Percentiles rank a stretch among this genome's conserved stretches.
phyloP scores from a whole-genome alignment of 2,329 filamentous ascomycete species.

The Sporothrix curviconia region DNA sequence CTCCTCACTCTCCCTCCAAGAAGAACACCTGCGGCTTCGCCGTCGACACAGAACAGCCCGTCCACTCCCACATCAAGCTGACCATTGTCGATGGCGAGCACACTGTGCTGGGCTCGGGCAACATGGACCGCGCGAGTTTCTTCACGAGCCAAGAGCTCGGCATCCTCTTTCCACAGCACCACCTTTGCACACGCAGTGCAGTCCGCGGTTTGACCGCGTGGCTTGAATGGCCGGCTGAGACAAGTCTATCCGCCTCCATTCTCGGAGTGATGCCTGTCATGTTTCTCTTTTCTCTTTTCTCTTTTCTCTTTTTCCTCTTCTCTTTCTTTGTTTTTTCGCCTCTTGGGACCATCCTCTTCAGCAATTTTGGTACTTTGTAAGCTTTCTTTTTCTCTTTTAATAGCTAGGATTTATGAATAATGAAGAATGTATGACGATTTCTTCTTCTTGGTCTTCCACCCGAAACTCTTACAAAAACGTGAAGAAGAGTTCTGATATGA shows the following conservation, averaged over 20 bases:
- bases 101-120: constrained; percentile 69
- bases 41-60: constrained; percentile 48
- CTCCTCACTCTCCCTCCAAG: neutral
- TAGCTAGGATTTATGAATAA: neutral
- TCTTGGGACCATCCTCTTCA: no score
- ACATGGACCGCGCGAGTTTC: constrained; percentile 81
- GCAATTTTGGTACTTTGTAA: neutral
- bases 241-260: neutral
- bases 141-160: constrained; percentile 81
- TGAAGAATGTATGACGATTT: no score
- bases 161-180: constrained; percentile 45
- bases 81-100: constrained; percentile 64
- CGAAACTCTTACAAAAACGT: no score
- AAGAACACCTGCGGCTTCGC: constrained; percentile 13
- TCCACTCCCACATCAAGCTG: constrained; percentile 72
- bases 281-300: neutral
- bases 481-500: no score
- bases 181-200: constrained; percentile 28
- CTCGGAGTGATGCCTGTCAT: neutral
- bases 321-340: neutral
- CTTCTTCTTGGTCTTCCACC: no score
- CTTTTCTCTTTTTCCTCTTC: neutral
- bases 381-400: neutral
- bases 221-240: constrained; percentile 28
- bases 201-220: constrained; percentile 27